Percentiles rank a stretch among this genome's conserved stretches.
Evolutionary conservation across 2,329 filamentous ascomycete genomes (phyloP).

Genomic region (Parastagonospora avenae): DNA sequence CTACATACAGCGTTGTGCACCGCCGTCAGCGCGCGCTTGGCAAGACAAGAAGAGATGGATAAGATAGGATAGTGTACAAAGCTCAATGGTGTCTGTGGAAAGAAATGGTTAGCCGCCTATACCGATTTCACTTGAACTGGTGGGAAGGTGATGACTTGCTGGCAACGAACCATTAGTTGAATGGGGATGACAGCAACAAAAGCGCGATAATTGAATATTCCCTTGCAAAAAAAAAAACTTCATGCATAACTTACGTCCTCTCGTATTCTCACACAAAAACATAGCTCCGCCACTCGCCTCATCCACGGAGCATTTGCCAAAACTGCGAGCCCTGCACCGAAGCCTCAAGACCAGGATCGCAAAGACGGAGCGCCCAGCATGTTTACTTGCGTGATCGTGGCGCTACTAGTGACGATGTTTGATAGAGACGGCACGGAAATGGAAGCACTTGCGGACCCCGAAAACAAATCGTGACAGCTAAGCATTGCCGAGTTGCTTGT

Average conservation of each 20-base stretch:
- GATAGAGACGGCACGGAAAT: slow-evolving; percentile 1
- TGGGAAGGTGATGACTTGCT: slow-evolving; percentile 19
- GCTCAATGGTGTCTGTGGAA: not conserved
- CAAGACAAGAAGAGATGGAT: not conserved
- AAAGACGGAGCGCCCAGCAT: slow-evolving; percentile 2
- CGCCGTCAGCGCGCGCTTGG: not conserved
- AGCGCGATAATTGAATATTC: slow-evolving; percentile 16
- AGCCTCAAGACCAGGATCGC: not conserved
- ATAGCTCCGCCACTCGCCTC: no score
- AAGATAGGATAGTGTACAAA: not conserved
- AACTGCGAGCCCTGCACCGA: no score
- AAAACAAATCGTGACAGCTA: slow-evolving; percentile 16
- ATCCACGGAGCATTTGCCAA: no score
- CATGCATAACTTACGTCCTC: not conserved
- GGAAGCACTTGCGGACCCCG: not conserved
- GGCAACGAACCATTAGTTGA: not conserved
- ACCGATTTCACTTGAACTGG: slow-evolving; percentile 20
- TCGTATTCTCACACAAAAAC: no score
- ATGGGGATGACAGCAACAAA: slow-evolving; percentile 10
- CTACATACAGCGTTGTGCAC: no score
- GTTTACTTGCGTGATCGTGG: slow-evolving; percentile 5
- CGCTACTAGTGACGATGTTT: slow-evolving; percentile 7
- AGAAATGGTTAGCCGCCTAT: not conserved
- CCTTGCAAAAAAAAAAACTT: slow-evolving; percentile 8
- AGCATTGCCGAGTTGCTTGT: slow-evolving; percentile 36